Percentiles rank a stretch among this genome's conserved stretches.
These are phyloP conservation scores for Monosporascus ibericus DNA, from an alignment of 2,329 filamentous ascomycete genomes.

Conservation along the genomic window DNA sequence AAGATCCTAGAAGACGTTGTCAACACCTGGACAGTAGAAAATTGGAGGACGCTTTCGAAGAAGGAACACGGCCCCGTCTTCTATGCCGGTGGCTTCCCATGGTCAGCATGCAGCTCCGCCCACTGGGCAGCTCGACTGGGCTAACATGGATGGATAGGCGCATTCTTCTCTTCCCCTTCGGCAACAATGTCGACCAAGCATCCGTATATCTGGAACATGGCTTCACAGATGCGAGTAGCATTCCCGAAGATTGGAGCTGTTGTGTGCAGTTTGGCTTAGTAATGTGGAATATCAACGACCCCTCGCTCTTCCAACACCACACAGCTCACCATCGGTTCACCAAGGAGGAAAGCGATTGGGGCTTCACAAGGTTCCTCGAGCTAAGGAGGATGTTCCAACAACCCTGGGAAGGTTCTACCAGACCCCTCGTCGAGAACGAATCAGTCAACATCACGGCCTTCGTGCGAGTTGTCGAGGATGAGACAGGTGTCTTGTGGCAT, in stretches of 20 bases:
- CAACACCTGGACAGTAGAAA: conserved; percentile 81
- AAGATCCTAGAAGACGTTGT: conserved; percentile 70
- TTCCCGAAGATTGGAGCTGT: conserved; percentile 91
- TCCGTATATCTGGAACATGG: conserved; percentile 97
- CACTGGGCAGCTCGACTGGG: background rate
- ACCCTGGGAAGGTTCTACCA: conserved; percentile 62
- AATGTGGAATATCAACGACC: conserved; percentile 89
- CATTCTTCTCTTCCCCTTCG: conserved; percentile 89
- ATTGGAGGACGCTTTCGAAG: conserved; percentile 70
- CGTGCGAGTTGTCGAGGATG: conserved; percentile 75
- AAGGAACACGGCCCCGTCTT: conserved; percentile 87
- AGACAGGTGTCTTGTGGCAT: conserved; percentile 85
- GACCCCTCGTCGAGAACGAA: conserved; percentile 73
- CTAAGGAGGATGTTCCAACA: conserved; percentile 76
- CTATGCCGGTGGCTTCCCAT: conserved; percentile 79
- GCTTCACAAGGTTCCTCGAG: conserved; percentile 94
- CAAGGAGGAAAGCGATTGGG: conserved; percentile 95
- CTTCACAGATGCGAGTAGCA: conserved; percentile 63
- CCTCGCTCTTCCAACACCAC: conserved; percentile 75
- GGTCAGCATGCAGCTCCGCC: conserved; percentile 45
- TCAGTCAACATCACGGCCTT: conserved; percentile 76
- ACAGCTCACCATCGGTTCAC: conserved; percentile 93
- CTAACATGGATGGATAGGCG: conserved; percentile 51
- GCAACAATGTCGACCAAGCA: conserved; percentile 88
- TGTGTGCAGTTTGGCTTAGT: conserved; percentile 95